Evolutionary conservation across 192 early-diverging fungal genomes (phyloP).

Genomic region (Gamsiella multidivaricata): DNA sequence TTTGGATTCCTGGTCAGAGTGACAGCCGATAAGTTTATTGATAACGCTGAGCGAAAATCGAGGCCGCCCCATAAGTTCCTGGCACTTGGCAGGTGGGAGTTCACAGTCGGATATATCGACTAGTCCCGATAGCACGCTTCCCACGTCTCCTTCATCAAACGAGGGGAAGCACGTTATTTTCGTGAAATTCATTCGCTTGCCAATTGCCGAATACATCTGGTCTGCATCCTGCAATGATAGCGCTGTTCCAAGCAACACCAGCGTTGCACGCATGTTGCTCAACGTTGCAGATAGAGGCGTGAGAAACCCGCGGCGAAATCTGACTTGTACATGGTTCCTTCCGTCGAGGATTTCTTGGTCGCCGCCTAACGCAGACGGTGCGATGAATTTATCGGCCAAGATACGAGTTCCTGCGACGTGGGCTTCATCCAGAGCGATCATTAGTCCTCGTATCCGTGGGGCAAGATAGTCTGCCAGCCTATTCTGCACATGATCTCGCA

Average conservation of each 20-base stretch:
- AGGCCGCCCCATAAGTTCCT: slow-evolving; percentile 11
- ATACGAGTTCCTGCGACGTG: slow-evolving; percentile 8
- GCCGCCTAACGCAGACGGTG: slow-evolving; percentile 6
- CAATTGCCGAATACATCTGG: slow-evolving; percentile 28
- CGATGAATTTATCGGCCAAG: slow-evolving; percentile 5
- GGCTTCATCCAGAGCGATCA: slow-evolving; percentile 44
- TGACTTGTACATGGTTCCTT: neutral
- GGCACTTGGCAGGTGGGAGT: slow-evolving; percentile 7
- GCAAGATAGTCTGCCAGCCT: slow-evolving; percentile 15
- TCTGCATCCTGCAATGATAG: slow-evolving; percentile 31
- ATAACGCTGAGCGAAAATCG: slow-evolving; percentile 19
- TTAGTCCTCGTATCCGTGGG: neutral
- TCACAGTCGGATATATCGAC: slow-evolving; percentile 7
- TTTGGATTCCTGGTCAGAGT: neutral
- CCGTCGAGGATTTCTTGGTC: neutral
- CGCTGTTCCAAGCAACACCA: slow-evolving; percentile 46
- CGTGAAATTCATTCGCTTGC: slow-evolving; percentile 12
- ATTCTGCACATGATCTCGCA: slow-evolving; percentile 4
- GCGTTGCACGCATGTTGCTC: slow-evolving; percentile 17
- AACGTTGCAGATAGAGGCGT: slow-evolving; percentile 31
- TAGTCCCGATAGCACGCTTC: neutral
- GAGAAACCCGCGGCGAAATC: slow-evolving; percentile 41
- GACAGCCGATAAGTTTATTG: slow-evolving; percentile 14
- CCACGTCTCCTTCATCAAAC: slow-evolving; percentile 8
- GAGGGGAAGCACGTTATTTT: slow-evolving; percentile 24